These are phyloP conservation scores for Neurospora africana DNA, from an alignment of 495 filamentous ascomycete genomes.

Conservation along the genomic window DNA sequence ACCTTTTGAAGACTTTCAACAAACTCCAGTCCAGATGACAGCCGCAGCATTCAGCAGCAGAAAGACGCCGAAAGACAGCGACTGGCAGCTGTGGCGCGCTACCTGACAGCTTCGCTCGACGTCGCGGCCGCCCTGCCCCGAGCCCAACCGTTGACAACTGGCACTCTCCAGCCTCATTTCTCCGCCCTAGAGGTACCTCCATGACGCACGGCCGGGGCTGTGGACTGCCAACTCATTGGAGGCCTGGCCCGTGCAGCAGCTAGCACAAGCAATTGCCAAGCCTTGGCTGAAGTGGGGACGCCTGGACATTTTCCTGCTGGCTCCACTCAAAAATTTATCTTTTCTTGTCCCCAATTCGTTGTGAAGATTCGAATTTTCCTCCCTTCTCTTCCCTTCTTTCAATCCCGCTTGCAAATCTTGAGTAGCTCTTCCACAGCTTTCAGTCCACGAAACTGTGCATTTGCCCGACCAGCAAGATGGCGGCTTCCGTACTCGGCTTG, in stretches of 20 bases:
- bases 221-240: neutral
- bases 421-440: neutral
- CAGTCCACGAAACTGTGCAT: neutral
- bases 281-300: neutral
- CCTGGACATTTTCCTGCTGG: constrained; percentile 3
- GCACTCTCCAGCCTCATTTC: constrained; percentile 22
- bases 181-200: neutral
- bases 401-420: neutral
- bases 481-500: constrained; percentile 9
- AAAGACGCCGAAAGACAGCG: neutral
- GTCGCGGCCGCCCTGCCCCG: neutral
- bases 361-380: constrained; percentile 9
- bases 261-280: neutral
- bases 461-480: constrained; percentile 8
- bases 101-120: neutral
- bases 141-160: constrained; percentile 23
- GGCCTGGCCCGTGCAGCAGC: neutral
- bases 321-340: neutral
- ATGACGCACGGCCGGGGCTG: constrained; percentile 11
- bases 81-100: neutral
- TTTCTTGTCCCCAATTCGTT: neutral
- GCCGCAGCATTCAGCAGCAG: neutral
- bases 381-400: neutral
- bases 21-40: neutral
- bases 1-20: neutral